Base-by-base conservation (phyloP, 139 green algal genomes). In the Spirogloea muscicola region DNA sequence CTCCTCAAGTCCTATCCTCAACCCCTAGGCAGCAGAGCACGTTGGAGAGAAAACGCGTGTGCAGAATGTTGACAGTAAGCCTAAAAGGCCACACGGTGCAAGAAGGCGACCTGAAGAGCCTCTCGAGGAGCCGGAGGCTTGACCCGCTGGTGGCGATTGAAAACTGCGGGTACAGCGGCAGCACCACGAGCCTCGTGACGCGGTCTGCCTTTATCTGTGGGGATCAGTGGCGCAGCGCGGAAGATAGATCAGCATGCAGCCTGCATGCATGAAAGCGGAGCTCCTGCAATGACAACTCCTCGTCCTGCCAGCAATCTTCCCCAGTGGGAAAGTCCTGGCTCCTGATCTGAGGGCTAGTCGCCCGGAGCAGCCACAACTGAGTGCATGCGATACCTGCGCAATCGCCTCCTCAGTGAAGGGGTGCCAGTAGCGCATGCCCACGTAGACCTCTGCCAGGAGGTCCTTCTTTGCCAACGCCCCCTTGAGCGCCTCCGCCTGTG, bases 391-490 rank as follows among this genome's bases (percentile, higher is more conserved):
- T n/a, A 74, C 69, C 52, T 77, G 41, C 13, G 29, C 33, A 37
- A 97, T 82, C 1, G 92, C 92, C 68, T 97, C 92, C 82, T 97
- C 92, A 3, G 93, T 99, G 87, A 96, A 98, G 1, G 95, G 95
- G 46, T 96, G 89, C 95, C 95, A 99, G 82, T 99, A 99, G 37
- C 95, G 88, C 95, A 99, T 99, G 58, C 88, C 95, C 13, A 98
- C 95, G 64, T 98, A 99, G 33, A 93, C 88, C 9, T 88, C 80
- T 9, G 74, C 84, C 29, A 62, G 63, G 2, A 76, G 3, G 49
- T 81, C 48, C 44, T 85, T 74, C 36, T 83, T 36, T 6, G 81
- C 86, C 33, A 82, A 61, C 2, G 29, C 9, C 29, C 62, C 33
- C 1, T 74, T 36, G 48, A 99, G 82, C 4, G 92, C 93, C 1